phyloP scores from a whole-genome alignment of 2,329 filamentous ascomycete genomes.

The Exophiala viscosa region DNA sequence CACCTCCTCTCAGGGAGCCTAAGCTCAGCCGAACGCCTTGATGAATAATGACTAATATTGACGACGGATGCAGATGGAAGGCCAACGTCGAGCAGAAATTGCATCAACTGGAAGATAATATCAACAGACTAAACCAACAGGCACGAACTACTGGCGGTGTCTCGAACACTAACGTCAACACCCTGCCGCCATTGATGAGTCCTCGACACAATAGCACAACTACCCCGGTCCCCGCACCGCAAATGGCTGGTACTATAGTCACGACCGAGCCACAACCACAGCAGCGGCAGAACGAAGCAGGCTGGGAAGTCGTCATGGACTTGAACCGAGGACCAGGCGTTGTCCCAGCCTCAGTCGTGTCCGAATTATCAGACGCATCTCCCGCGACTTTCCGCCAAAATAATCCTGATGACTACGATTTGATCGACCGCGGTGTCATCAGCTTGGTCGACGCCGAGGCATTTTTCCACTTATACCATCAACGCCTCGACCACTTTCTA shows the following conservation, averaged over 20 bases:
- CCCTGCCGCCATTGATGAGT: neutral
- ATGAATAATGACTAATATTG: neutral
- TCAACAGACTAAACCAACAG: conserved; percentile 23
- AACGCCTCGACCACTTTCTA: conserved; percentile 50
- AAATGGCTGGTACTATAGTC: neutral
- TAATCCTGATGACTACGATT: conserved; percentile 36
- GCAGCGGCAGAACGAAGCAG: conserved; percentile 28
- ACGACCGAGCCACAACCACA: neutral
- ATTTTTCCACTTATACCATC: conserved; percentile 50
- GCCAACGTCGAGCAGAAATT: conserved; percentile 37
- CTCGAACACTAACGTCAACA: neutral
- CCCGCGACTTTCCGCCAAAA: conserved; percentile 36
- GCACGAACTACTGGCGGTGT: neutral
- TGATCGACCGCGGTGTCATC: conserved; percentile 50
- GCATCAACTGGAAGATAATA: conserved; percentile 35
- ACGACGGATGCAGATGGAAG: conserved; percentile 37
- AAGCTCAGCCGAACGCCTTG: no score
- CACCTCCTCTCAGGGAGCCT: no score
- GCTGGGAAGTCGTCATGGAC: conserved; percentile 40
- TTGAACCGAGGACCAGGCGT: conserved; percentile 38
- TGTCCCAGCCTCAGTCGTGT: conserved; percentile 51
- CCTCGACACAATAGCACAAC: conserved; percentile 7
- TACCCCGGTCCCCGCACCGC: neutral
- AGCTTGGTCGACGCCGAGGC: conserved; percentile 50
- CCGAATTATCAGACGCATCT: conserved; percentile 47